Evolutionary conservation across 148 eudicot genomes (phyloP).

Genomic region (Amaranthus hypochondriacus): DNA sequence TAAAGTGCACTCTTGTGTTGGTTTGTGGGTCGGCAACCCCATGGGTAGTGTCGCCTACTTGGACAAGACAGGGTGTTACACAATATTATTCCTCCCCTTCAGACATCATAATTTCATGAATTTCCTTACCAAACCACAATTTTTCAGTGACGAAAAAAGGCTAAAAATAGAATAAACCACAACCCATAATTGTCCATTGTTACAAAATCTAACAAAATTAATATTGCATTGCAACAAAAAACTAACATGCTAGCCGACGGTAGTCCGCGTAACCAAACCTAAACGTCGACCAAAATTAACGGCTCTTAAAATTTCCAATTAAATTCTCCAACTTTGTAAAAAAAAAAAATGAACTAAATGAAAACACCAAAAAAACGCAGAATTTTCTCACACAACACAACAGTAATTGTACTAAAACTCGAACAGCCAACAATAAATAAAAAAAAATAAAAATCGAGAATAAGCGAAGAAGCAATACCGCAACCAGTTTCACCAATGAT

Average conservation of each 20-base stretch:
- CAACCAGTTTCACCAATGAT: constrained; percentile 96
- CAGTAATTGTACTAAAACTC: not conserved
- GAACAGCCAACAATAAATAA: not conserved
- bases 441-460: not conserved
- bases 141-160: not conserved
- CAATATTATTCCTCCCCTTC: too few species aligned
- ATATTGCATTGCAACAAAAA: not conserved
- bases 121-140: not conserved
- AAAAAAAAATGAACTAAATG: not conserved
- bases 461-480: constrained; percentile 34
- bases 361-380: not conserved
- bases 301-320: not conserved
- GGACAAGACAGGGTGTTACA: too few species aligned
- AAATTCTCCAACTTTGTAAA: too few species aligned
- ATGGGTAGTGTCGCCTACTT: too few species aligned
- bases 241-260: too few species aligned
- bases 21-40: too few species aligned
- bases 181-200: not conserved
- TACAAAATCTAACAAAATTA: too few species aligned
- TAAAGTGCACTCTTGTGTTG: too few species aligned
- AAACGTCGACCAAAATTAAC: not conserved
- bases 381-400: not conserved
- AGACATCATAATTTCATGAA: not conserved
- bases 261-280: not conserved
- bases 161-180: not conserved